These are phyloP conservation scores for Entamoeba invadens DNA, from an alignment of 208 protist genomes.

Conservation along the genomic window DNA sequence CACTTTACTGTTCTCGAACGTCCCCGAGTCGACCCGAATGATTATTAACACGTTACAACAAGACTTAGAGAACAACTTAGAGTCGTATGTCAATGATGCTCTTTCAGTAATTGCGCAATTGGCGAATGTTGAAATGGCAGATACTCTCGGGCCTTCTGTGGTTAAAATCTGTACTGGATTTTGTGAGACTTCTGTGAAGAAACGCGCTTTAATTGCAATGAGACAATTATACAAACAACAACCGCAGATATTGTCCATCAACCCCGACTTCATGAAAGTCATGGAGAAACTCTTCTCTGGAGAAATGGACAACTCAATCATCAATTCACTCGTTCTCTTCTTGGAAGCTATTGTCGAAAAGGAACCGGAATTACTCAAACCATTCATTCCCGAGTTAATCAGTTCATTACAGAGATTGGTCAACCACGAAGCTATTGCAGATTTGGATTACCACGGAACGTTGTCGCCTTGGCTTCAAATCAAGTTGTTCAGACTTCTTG, in stretches of 20 bases:
- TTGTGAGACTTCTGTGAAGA: neutral
- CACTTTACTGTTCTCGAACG: slow-evolving; percentile 80
- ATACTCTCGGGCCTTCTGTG: neutral
- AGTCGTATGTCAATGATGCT: neutral
- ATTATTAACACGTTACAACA: slow-evolving; percentile 82
- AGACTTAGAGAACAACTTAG: slow-evolving; percentile 53
- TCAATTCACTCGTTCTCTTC: neutral
- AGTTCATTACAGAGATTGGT: neutral
- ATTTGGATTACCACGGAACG: neutral
- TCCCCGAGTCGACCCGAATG: slow-evolving; percentile 79
- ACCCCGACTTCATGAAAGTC: neutral
- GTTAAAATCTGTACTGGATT: neutral
- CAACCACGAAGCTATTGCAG: neutral
- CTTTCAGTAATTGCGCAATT: neutral
- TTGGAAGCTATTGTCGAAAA: neutral
- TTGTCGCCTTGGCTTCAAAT: neutral
- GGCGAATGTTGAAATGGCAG: neutral
- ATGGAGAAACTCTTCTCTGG: neutral
- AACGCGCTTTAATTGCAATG: neutral
- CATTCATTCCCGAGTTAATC: neutral
- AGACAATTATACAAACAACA: neutral
- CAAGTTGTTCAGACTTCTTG: neutral
- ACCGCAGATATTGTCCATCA: neutral
- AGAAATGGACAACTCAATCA: neutral
- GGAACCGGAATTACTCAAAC: neutral